Conservation (phyloP, 345 rosid genomes). For the Erucastrum elatum region DNA sequence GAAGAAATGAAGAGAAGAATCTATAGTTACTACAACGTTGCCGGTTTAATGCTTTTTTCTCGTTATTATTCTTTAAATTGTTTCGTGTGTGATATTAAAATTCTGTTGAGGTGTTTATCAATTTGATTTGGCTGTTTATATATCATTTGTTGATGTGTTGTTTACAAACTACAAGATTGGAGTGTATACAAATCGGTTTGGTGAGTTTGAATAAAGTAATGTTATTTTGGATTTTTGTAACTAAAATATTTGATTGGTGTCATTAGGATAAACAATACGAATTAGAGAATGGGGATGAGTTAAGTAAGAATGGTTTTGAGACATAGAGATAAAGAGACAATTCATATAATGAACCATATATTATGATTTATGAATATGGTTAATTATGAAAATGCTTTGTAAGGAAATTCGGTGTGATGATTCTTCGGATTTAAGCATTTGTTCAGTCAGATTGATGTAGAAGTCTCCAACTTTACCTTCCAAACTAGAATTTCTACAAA, state of each 20-base stretch:
- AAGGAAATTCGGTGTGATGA: slow-evolving; percentile 15
- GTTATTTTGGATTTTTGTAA: not conserved
- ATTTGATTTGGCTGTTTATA: slow-evolving; percentile 28
- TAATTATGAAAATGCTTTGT: not conserved
- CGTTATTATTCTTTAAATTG: not conserved
- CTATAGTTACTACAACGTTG: slow-evolving; percentile 9
- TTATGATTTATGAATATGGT: not conserved
- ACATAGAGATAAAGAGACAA: not conserved
- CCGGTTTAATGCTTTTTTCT: not conserved
- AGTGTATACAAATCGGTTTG: slow-evolving; percentile 14
- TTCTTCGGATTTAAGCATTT: slow-evolving; percentile 11
- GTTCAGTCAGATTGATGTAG: slow-evolving; percentile 19
- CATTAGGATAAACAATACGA: not conserved
- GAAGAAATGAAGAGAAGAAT: slow-evolving; percentile 38
- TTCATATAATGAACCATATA: not conserved
- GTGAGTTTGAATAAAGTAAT: slow-evolving; percentile 17
- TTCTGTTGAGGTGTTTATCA: not conserved
- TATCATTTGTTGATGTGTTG: slow-evolving; percentile 6
- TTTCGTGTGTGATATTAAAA: slow-evolving; percentile 24
- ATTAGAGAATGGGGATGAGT: not conserved
- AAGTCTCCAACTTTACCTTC: slow-evolving; percentile 12
- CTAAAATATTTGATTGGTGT: slow-evolving; percentile 4
- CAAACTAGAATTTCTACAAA: slow-evolving; percentile 15
- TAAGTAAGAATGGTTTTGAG: not conserved
- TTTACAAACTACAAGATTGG: slow-evolving; percentile 18